Base-by-base conservation (phyloP, 2,329 filamentous ascomycete genomes). In the Aaosphaeria pasadenensis region DNA sequence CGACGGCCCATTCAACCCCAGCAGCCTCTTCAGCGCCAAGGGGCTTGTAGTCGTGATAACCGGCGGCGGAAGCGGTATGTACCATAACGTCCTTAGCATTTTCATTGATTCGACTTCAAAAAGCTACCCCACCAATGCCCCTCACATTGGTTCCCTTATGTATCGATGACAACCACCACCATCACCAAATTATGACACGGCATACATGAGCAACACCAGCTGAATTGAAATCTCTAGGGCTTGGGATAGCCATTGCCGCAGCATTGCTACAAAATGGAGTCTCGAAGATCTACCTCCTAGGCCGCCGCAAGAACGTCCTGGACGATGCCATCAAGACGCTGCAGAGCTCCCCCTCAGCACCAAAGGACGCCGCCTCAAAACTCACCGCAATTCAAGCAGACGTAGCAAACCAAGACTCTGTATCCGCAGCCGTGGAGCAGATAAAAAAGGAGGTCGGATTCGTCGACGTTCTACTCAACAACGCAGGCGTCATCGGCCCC, bases 391-490 rank as follows among this genome's bases (percentile, higher is more conserved):
- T 78, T 38, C 59, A 71, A 47, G 72, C 71, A 55, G 73, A 76
- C 47, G 71, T 77, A 1, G 72, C 71, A 4, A 67, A 70, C 17
- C 71, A 70, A 28, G 53, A 62, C 1, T 75, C 74, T 11, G 59
- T 79, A 30, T 59, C 67, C 13, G 55, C 55, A 4, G 74, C 71
- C 4, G 76, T 73, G 9, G 62, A 67, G n/a, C 61, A 62, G 2
- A 71, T 80, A 39, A 64, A 70, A 5, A 52, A 62, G 6, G 72
- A 79, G 29, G 59, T 59, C 3, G 74, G 72, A 39, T 71, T 77
- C 53, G 72, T 81, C 48, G 77, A 82, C 55, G 70, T 81, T 28
- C 64, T 81, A 1, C 70, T 81, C 57, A 75, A 76, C 58, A 81
- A 81, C 53, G 77, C 77, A 11, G 78, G 79, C 29, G 66, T 75